Percentiles rank a stretch among this genome's conserved stretches.
These are phyloP conservation scores for Phytophthora macrochlamydospora DNA, from an alignment of 352 stramenopile species.

Conservation along the genomic window DNA sequence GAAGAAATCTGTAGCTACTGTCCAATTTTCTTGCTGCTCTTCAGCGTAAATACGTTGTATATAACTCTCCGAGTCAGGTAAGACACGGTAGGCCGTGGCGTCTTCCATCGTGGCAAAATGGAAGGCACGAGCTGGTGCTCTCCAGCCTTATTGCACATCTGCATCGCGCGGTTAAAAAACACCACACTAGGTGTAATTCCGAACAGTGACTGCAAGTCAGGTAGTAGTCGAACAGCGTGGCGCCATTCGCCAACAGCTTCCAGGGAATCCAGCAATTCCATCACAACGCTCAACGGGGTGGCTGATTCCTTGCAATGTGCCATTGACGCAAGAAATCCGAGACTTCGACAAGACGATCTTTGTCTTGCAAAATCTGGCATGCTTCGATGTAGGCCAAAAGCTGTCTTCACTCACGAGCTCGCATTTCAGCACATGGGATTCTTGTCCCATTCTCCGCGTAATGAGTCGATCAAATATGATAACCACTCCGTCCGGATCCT, in stretches of 20 bases:
- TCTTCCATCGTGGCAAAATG: conserved; percentile 80
- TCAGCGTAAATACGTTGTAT: conserved; percentile 78
- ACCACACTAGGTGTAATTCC: conserved; percentile 47
- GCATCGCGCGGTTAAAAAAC: conserved; percentile 66
- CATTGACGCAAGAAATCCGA: conserved; percentile 42
- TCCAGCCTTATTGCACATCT: conserved; percentile 64
- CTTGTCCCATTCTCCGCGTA: conserved; percentile 12
- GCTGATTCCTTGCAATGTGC: conserved; percentile 29
- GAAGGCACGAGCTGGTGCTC: conserved; percentile 56
- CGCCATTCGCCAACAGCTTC: conserved; percentile 56
- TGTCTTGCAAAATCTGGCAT: conserved; percentile 33
- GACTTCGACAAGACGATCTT: conserved; percentile 42
- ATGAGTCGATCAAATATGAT: conserved; percentile 43
- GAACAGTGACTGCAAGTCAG: conserved; percentile 44
- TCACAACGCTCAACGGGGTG: conserved; percentile 36
- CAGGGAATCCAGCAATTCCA: conserved; percentile 54
- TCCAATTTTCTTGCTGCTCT: conserved; percentile 74
- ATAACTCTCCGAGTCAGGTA: conserved; percentile 61
- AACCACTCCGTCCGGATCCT: conserved; percentile 45
- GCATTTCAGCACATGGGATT: conserved; percentile 21
- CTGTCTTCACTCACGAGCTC: conserved; percentile 40
- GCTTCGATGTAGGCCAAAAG: conserved; percentile 48
- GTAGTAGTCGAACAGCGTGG: conserved; percentile 49
- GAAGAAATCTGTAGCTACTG: conserved; percentile 67
- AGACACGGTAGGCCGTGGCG: conserved; percentile 46